Base-by-base conservation (phyloP, 2,329 filamentous ascomycete genomes). In the Fusarium sp. region DNA sequence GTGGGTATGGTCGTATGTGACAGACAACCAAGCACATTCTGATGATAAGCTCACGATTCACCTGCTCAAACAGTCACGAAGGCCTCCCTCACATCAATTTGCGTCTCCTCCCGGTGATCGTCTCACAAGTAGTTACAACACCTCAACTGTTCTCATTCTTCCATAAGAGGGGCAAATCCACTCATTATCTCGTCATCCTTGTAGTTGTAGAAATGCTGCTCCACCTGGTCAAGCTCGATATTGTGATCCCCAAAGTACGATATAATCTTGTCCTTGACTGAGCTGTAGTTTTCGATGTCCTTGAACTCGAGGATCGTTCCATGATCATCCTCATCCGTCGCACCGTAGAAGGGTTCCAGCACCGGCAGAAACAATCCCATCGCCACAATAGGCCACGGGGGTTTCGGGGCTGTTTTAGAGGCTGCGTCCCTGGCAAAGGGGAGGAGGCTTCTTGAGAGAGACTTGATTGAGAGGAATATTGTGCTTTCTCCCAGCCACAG, bases 111-210 rank as follows among this genome's bases (percentile, higher is more conserved):
- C 4, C 23, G 13, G 7, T n/a, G 18, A n/a, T 53, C 16, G 4
- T 7, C 49, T 20, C 18, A 16, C 13, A 10, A 31, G 4, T 18
- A 8, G 6, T 13, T 51, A 7, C 7, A 13, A 13, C 14, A 23
- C 18, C 18, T 7, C 31, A 23, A 7, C 10, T 18, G 3, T 8
- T 42, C 23, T 56, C 13, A 42, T 8, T 31, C 53, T 13, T 42
- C 36, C 36, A 9, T 42, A 1, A 56, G 34, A 1, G 1, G 84
- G 83, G 5, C 4, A 4, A 40, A 42, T 2, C 40, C 61, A 18
- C 13, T 49, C 61, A 61, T 61, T 14, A 20, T n/a, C 8, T n/a
- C 6, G 44, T 25, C 34, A 1, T 49, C 25, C 14, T 33, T 23
- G 25, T 61, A 64, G 25, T 61, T 9, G 18, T 60, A 61, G 38